phyloP scores from a whole-genome alignment of 441 rosid species.

The Brassica hybrid region DNA sequence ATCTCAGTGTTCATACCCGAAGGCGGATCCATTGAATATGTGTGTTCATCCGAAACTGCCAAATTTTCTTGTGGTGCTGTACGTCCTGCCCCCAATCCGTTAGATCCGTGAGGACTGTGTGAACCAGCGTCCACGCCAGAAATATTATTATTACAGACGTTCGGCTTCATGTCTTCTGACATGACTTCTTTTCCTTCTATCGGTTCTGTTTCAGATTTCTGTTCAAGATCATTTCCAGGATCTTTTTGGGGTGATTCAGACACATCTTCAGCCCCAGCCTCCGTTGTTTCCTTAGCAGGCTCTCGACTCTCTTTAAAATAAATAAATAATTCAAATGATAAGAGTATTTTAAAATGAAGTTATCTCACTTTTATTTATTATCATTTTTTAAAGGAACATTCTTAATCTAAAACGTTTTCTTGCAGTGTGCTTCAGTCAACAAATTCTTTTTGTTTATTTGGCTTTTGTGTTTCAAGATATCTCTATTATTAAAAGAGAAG shows the following conservation, averaged over 20 bases:
- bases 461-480: too few relatives aligned
- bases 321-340: too few relatives aligned
- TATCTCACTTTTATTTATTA: too few relatives aligned
- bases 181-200: slow-evolving; percentile 48
- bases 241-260: slow-evolving; percentile 53
- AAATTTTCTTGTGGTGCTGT: slow-evolving; percentile 59
- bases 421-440: too few relatives aligned
- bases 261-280: slow-evolving; percentile 50
- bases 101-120: slow-evolving; percentile 59
- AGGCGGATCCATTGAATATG: slow-evolving; percentile 61
- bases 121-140: slow-evolving; percentile 64
- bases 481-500: too few relatives aligned
- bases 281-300: slow-evolving; percentile 57
- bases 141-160: slow-evolving; percentile 43
- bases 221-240: slow-evolving; percentile 48
- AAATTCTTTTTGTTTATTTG: too few relatives aligned
- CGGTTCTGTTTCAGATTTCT: slow-evolving; percentile 50
- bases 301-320: slow-evolving; percentile 38
- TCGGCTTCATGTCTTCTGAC: slow-evolving; percentile 53
- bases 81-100: slow-evolving; percentile 57
- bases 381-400: too few relatives aligned
- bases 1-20: slow-evolving; percentile 55
- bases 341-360: too few relatives aligned
- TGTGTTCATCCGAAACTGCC: slow-evolving; percentile 58
- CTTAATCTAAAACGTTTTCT: too few relatives aligned